These are phyloP conservation scores for Eucalyptus coolabah DNA, from an alignment of 345 rosid species.

Conservation along the genomic window DNA sequence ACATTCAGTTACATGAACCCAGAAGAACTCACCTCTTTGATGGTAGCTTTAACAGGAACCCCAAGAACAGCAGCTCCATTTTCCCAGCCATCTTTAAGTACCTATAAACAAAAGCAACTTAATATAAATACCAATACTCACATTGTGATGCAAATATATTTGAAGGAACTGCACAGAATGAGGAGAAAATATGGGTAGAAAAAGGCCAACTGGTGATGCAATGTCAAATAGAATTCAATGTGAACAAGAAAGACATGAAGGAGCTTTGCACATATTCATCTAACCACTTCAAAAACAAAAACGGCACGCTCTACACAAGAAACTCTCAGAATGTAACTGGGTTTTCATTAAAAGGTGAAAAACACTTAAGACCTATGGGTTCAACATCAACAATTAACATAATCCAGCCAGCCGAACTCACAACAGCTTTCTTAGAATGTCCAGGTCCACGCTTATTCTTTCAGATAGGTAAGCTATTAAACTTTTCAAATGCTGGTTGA, in stretches of 20 bases:
- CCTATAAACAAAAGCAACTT: constrained; percentile 29
- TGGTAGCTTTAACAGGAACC: constrained; percentile 93
- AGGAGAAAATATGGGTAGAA: background rate
- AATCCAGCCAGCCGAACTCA: background rate
- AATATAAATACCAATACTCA: background rate
- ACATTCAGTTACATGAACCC: background rate
- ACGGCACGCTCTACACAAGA: background rate
- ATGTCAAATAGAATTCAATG: background rate
- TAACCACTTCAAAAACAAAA: background rate
- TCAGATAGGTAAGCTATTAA: background rate
- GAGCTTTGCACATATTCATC: background rate
- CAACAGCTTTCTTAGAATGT: background rate
- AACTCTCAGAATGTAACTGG: background rate
- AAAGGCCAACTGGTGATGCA: background rate
- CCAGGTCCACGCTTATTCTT: background rate
- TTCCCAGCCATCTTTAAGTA: constrained; percentile 52
- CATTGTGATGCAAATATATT: background rate
- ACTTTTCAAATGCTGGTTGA: background rate
- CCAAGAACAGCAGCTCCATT: constrained; percentile 97
- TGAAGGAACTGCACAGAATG: background rate
- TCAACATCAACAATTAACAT: background rate
- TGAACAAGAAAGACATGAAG: background rate
- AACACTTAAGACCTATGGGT: background rate
- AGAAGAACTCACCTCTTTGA: constrained; percentile 58
- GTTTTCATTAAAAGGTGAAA: background rate